phyloP scores from a whole-genome alignment of 169 alveolate species.

The Plasmodium malariae region DNA sequence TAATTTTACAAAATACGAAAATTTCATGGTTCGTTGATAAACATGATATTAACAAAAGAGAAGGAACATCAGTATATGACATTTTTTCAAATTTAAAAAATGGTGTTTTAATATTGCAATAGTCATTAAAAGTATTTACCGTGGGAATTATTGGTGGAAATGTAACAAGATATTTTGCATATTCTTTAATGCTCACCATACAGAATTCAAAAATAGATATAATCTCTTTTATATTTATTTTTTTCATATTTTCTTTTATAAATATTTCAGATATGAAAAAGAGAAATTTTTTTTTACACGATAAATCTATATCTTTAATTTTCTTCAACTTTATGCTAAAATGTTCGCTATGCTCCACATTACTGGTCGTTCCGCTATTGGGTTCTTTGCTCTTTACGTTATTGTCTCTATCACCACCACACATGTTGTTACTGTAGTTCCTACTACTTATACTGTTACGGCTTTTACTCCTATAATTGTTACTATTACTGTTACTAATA shows the following conservation, averaged over 20 bases:
- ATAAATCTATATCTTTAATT: constrained; percentile 46
- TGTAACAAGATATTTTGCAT: constrained; percentile 18
- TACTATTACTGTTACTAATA: constrained; percentile 8
- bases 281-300: constrained; percentile 53
- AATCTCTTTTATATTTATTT: constrained; percentile 53
- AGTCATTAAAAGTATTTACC: constrained; percentile 4
- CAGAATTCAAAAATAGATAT: constrained; percentile 57
- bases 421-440: too few relatives aligned
- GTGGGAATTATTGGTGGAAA: constrained; percentile 49
- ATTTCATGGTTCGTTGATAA: constrained; percentile 82
- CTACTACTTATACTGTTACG: background rate
- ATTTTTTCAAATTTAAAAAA: constrained; percentile 63
- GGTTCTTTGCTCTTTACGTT: background rate
- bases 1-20: constrained; percentile 81
- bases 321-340: constrained; percentile 23
- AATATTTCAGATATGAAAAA: constrained; percentile 70
- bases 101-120: constrained; percentile 61
- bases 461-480: background rate
- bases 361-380: background rate
- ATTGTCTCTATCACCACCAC: background rate
- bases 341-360: constrained; percentile 1
- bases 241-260: constrained; percentile 54
- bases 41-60: constrained; percentile 82
- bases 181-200: constrained; percentile 56
- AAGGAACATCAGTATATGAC: constrained; percentile 78